Conservation (phyloP, 2,329 filamentous ascomycete species). For the Fusarium sp. region DNA sequence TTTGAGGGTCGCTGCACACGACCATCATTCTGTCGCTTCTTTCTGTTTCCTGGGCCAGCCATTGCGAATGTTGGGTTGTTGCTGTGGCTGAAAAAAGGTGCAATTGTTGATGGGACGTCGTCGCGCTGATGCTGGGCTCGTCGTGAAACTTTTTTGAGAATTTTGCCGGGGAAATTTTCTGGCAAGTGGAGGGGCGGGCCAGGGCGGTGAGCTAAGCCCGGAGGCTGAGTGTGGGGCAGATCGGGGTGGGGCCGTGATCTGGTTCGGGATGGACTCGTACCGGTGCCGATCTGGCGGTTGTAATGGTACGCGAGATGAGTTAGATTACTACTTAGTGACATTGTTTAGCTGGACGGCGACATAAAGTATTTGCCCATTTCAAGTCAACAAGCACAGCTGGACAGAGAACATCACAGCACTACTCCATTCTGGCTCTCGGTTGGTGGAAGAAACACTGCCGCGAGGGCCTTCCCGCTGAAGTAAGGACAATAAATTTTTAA, state of each 20-base stretch:
- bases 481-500: background rate
- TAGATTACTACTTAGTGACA: background rate
- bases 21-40: slow-evolving; percentile 48
- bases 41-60: slow-evolving; percentile 49
- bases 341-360: background rate
- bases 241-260: slow-evolving; percentile 6
- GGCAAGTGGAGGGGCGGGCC: slow-evolving; percentile 36
- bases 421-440: background rate
- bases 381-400: background rate
- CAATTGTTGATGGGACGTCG: slow-evolving; percentile 19
- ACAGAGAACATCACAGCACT: background rate
- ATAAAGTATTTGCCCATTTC: background rate
- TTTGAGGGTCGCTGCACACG: slow-evolving; percentile 57
- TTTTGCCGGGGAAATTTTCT: slow-evolving; percentile 43
- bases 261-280: background rate
- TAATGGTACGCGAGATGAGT: background rate
- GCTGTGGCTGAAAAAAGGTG: slow-evolving; percentile 3
- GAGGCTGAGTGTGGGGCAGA: slow-evolving; percentile 14
- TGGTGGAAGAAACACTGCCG: background rate
- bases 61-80: slow-evolving; percentile 39
- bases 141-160: slow-evolving; percentile 42
- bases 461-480: background rate
- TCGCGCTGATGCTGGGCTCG: slow-evolving; percentile 27
- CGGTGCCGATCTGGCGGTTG: background rate
- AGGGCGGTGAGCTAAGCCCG: slow-evolving; percentile 40